phyloP scores from a whole-genome alignment of 257 asterid species.

The Jacaranda mimosifolia region DNA sequence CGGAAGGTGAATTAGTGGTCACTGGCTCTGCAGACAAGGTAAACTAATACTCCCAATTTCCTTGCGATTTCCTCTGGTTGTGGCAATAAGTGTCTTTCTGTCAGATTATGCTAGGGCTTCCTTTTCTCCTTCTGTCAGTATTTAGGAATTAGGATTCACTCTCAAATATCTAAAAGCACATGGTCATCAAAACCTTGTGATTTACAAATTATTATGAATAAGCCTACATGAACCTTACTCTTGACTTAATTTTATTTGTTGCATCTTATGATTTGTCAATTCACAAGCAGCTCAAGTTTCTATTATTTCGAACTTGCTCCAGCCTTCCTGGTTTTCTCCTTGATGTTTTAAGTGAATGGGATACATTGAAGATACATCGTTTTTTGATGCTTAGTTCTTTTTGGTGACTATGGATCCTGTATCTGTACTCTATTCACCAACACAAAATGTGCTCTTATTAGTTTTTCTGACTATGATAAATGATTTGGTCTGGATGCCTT shows the following conservation, averaged over 20 bases:
- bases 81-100: background rate
- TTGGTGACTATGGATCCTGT: background rate
- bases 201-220: background rate
- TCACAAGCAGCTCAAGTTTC: background rate
- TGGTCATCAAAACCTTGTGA: background rate
- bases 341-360: background rate
- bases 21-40: slow-evolving; percentile 98
- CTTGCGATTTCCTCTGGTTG: background rate
- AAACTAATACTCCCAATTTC: background rate
- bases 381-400: background rate
- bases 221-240: background rate
- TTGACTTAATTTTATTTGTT: background rate
- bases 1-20: slow-evolving; percentile 78
- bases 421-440: background rate
- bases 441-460: background rate
- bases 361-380: background rate
- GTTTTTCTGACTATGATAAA: background rate
- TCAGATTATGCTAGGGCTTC: background rate
- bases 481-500: background rate
- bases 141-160: slow-evolving; percentile 18
- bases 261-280: background rate
- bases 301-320: background rate
- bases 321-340: background rate
- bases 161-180: background rate
- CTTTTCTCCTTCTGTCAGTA: background rate